Conservation (phyloP, 73 alveolate species). For the Uronychia setigera region DNA sequence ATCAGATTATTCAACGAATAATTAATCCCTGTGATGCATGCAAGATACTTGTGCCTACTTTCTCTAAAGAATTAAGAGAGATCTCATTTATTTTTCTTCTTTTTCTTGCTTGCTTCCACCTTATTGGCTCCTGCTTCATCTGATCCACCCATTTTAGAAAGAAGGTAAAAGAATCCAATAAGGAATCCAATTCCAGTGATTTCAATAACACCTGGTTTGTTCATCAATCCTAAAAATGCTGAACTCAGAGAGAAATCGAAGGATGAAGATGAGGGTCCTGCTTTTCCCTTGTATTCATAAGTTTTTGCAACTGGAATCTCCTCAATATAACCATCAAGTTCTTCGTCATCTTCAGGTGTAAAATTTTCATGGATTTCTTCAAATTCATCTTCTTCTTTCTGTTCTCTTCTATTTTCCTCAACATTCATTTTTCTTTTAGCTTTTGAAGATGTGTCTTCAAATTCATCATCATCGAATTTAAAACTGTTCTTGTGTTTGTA, state of each 20-base stretch:
- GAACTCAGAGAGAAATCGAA: neutral
- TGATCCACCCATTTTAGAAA: no score
- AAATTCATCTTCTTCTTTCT: neutral
- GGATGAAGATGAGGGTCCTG: no score
- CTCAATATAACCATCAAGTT: neutral
- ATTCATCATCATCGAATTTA: no score
- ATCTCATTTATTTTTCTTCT: no score
- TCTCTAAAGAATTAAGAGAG: no score
- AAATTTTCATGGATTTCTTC: neutral
- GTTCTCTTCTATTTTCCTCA: neutral
- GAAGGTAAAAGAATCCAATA: neutral
- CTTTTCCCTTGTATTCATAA: no score
- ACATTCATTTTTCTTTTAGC: neutral
- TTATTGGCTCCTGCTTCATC: neutral
- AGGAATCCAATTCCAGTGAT: neutral
- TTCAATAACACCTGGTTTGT: neutral
- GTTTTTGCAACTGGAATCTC: neutral
- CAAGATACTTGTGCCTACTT: no score
- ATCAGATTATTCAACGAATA: no score
- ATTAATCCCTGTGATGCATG: no score
- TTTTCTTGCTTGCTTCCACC: neutral
- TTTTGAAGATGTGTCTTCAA: neutral
- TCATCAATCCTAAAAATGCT: no score
- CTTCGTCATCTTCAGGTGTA: neutral
- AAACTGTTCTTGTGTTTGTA: neutral